phyloP scores from a whole-genome alignment of 75 land plant genomes.

The Sequoiadendron giganteum region DNA sequence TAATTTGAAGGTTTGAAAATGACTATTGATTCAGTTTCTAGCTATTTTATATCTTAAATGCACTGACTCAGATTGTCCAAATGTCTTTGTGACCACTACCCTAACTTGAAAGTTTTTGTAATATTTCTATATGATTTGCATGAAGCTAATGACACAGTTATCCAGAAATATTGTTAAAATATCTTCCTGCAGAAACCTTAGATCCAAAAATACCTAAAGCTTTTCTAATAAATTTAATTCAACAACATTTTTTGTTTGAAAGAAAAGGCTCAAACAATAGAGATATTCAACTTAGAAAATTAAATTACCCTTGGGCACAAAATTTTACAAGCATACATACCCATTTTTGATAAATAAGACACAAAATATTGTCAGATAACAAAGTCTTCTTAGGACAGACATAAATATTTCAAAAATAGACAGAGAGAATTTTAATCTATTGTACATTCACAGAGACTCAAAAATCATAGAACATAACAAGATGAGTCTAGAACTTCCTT shows the following conservation, averaged over 20 bases:
- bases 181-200: not conserved
- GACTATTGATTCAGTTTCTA: not conserved
- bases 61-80: not conserved
- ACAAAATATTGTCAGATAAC: no score
- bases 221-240: not conserved
- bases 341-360: constrained; percentile 24
- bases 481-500: no score
- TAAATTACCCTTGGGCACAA: not conserved
- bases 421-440: no score
- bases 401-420: no score
- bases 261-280: not conserved
- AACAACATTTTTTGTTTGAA: not conserved
- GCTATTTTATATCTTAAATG: not conserved
- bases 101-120: not conserved
- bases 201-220: not conserved
- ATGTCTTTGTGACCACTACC: not conserved
- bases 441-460: no score
- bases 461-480: no score
- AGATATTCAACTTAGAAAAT: not conserved
- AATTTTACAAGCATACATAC: constrained; percentile 10
- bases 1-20: not conserved
- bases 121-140: not conserved
- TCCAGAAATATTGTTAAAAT: not conserved
- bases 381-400: no score
- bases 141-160: not conserved